Conservation (phyloP, 1,139 yeast species). For the Wickerhamomyces sp. region DNA sequence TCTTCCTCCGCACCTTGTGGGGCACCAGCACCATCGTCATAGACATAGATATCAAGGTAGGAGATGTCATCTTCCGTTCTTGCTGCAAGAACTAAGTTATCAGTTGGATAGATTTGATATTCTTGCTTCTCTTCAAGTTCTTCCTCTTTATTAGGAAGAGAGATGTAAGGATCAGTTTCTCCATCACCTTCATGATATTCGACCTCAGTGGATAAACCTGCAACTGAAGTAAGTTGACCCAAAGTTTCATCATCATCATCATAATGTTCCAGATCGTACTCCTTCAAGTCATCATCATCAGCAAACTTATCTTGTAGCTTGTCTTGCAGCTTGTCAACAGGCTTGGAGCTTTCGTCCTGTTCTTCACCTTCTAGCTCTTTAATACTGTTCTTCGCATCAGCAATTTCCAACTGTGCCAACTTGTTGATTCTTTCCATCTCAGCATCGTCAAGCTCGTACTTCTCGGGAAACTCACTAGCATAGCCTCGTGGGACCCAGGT, state of each 20-base stretch:
- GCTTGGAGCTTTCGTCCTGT: conserved; percentile 17
- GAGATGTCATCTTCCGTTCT: conserved; percentile 96
- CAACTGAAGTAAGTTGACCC: conserved; percentile 57
- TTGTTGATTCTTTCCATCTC: conserved; percentile 89
- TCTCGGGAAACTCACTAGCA: conserved; percentile 89
- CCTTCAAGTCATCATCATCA: conserved; percentile 79
- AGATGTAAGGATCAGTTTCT: conserved; percentile 71
- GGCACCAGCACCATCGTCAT: conserved; percentile 90
- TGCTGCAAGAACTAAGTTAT: conserved; percentile 83
- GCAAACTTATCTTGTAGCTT: conserved; percentile 47
- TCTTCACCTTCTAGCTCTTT: conserved; percentile 32
- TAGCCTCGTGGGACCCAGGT: conserved; percentile 96
- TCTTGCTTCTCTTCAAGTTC: conserved; percentile 73
- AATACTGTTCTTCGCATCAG: conserved; percentile 65
- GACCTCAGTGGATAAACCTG: conserved; percentile 58
- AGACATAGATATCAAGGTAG: conserved; percentile 86
- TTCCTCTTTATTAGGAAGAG: conserved; percentile 62
- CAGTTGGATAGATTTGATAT: conserved; percentile 83
- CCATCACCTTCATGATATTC: conserved; percentile 57
- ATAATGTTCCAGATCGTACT: conserved; percentile 80
- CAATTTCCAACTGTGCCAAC: conserved; percentile 77
- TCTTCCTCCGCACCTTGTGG: conserved; percentile 54
- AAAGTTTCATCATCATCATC: conserved; percentile 55
- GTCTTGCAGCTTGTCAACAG: conserved; percentile 6
- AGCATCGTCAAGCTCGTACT: conserved; percentile 82